These are phyloP conservation scores for Lentinula raphanica DNA, from an alignment of 768 basidiomycete genomes.

Conservation along the genomic window DNA sequence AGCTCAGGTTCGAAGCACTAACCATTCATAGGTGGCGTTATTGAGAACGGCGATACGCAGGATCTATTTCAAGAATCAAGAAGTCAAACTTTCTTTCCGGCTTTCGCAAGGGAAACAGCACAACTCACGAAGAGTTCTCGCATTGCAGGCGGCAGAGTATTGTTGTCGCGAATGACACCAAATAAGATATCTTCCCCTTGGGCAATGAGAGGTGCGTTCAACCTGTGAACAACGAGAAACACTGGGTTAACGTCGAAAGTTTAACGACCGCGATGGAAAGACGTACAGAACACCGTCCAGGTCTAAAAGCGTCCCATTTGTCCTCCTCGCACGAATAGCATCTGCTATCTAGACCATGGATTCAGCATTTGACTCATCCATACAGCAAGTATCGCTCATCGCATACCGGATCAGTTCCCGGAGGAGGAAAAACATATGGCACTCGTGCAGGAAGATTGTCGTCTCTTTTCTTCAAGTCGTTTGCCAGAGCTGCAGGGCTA, in stretches of 20 bases:
- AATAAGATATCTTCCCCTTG: slow-evolving; percentile 29
- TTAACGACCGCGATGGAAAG: not conserved
- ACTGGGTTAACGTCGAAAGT: too few species aligned
- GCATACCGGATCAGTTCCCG: slow-evolving; percentile 12
- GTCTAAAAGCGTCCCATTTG: slow-evolving; percentile 29
- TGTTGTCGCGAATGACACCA: slow-evolving; percentile 18
- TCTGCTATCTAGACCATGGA: slow-evolving; percentile 28
- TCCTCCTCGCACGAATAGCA: slow-evolving; percentile 27
- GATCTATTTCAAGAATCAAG: slow-evolving; percentile 13
- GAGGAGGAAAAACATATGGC: slow-evolving; percentile 36
- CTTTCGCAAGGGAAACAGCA: not conserved
- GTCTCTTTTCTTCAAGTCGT: slow-evolving; percentile 21
- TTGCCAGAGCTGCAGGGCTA: not conserved
- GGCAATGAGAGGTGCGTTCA: slow-evolving; percentile 21
- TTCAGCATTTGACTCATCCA: not conserved
- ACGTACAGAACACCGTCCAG: slow-evolving; percentile 35
- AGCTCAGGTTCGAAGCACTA: not conserved
- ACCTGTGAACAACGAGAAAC: too few species aligned
- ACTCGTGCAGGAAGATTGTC: slow-evolving; percentile 36
- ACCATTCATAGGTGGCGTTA: slow-evolving; percentile 18
- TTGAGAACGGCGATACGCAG: slow-evolving; percentile 21
- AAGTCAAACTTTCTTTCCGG: too few species aligned
- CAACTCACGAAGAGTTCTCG: slow-evolving; percentile 29
- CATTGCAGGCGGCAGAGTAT: slow-evolving; percentile 19
- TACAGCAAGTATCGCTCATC: too few species aligned